Evolutionary conservation across 1,139 yeast species (phyloP).

Genomic region (Blastobotrys ciferrii): DNA sequence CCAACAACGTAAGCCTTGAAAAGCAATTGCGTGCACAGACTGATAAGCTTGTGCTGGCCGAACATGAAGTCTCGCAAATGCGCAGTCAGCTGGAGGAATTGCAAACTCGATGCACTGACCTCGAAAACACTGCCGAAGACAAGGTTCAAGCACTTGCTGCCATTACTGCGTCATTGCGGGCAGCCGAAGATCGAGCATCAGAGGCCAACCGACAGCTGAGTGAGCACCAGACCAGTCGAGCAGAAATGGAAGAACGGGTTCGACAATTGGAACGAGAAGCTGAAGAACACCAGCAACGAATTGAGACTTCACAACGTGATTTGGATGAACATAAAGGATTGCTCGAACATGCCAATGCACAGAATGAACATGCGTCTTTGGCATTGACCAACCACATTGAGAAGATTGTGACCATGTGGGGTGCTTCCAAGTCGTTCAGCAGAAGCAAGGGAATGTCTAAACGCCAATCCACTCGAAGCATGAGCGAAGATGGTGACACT

Average conservation of each 20-base stretch:
- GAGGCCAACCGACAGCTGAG: conserved; percentile 27
- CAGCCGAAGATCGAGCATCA: conserved; percentile 28
- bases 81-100: conserved; percentile 23
- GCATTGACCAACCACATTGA: conserved; percentile 31
- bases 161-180: conserved; percentile 32
- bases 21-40: conserved; percentile 29
- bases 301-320: conserved; percentile 22
- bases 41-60: conserved; percentile 27
- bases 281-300: conserved; percentile 21
- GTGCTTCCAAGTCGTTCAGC: conserved; percentile 27
- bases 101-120: conserved; percentile 20
- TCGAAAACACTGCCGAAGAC: conserved; percentile 30
- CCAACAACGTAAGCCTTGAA: conserved; percentile 25
- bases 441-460: conserved; percentile 14
- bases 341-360: conserved; percentile 24
- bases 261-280: conserved; percentile 23
- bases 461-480: conserved; percentile 8
- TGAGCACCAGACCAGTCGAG: conserved; percentile 23
- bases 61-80: conserved; percentile 28
- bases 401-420: conserved; percentile 34
- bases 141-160: conserved; percentile 32
- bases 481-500: conserved; percentile 18
- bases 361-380: conserved; percentile 26
- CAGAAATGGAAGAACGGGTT: conserved; percentile 24
- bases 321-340: conserved; percentile 22